Base-by-base conservation (phyloP, 768 basidiomycete genomes). In the Lactarius deliciosus region DNA sequence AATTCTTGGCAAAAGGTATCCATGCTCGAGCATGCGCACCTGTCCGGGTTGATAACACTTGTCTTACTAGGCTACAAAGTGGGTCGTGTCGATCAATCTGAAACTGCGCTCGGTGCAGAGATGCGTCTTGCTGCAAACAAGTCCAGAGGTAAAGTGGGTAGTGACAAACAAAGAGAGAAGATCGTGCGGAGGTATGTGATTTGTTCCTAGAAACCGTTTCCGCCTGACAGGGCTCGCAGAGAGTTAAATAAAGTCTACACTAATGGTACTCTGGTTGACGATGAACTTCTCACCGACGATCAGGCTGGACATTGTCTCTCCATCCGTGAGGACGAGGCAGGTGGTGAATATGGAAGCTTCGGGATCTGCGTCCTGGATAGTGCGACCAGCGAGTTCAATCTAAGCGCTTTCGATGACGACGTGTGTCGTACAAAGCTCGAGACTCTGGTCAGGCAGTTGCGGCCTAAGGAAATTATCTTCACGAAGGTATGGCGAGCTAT, bases 241-340 rank as follows among this genome's bases (percentile, higher is more conserved):
- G 97, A 96, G 72, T 82, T 99, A 59, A 92, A 92, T 76, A 96
- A 96, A 80, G 94, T 99, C 54, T 92, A 96, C 74, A 99, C 97
- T 0, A 93, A 93, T 60, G 97, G 97, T 2, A 99, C 97, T 0
- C 87, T 98, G 30, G 90, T 98, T 57, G 97, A 99, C 71, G 87
- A 88, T 13, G 87, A 90, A 56, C 87, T 96, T 64, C 81, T 98
- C 38, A 89, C 85, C 1, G 93, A 97, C 65, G 97, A 98, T 68
- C 91, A 98, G 77, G 92, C 94, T 0, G 94, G 92, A 5, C 97
- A 99, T 74, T 98, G 96, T 74, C 85, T 98, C 32, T 89, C 92
- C 10, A 87, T 99, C 74, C 89, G 88, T 8, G 92, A 93, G 73
- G 80, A 77, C 32, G 70, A 74, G 22, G 73, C 73, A 54, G 73